phyloP scores from a whole-genome alignment of 179 eudicot species.

The Heliamphora pulchella region DNA sequence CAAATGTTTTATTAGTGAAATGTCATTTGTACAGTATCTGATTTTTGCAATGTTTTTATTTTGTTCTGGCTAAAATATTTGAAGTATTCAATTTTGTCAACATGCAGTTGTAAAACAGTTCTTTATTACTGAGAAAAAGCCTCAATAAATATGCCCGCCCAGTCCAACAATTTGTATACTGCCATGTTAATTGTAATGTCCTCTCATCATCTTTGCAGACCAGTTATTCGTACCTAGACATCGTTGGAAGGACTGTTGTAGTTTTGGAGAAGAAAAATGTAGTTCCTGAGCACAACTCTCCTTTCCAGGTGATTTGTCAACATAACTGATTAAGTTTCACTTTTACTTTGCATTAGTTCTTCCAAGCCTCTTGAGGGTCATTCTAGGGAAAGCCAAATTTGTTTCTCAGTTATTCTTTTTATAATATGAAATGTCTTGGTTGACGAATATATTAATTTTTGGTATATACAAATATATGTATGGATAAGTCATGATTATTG shows the following conservation, averaged over 20 bases:
- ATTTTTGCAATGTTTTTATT: background rate
- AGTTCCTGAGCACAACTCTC: constrained; percentile 82
- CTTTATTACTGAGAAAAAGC: background rate
- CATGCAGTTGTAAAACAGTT: background rate
- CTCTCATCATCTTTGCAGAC: constrained; percentile 46
- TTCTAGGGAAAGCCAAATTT: background rate
- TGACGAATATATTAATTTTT: background rate
- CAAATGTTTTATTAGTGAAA: background rate
- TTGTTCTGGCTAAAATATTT: background rate
- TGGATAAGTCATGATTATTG: background rate
- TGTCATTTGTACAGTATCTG: background rate
- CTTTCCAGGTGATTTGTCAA: constrained; percentile 63
- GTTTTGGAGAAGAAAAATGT: constrained; percentile 80
- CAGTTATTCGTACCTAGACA: constrained; percentile 83
- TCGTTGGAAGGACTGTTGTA: constrained; percentile 81
- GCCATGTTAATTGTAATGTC: constrained; percentile 3
- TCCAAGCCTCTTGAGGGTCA: background rate
- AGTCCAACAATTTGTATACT: background rate
- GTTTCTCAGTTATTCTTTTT: background rate
- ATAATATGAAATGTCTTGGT: background rate
- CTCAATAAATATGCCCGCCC: background rate
- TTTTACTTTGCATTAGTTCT: background rate
- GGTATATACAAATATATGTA: background rate
- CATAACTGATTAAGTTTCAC: background rate
- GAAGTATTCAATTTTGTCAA: background rate